Conservation (phyloP, 805 yeast genomes). For the Cyberlindnera misumaiensis region DNA sequence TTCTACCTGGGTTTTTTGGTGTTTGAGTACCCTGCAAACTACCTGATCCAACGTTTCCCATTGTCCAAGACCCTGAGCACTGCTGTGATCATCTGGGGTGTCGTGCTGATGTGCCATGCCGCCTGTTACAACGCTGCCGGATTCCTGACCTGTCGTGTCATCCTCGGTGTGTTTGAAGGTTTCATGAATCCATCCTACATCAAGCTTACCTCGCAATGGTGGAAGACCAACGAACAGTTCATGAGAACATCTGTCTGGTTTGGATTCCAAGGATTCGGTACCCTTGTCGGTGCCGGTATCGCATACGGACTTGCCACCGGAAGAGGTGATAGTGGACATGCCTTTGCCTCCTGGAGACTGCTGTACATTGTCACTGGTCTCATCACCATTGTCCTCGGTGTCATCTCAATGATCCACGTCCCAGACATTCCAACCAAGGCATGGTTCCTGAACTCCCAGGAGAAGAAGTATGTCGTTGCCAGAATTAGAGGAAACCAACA, state of each 20-base stretch:
- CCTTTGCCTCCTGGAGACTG: conserved; percentile 52
- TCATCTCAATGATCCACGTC: conserved; percentile 38
- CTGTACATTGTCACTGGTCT: conserved; percentile 54
- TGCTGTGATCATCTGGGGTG: conserved; percentile 56
- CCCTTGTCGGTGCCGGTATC: conserved; percentile 42
- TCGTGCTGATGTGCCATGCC: conserved; percentile 42
- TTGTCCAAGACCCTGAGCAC: conserved; percentile 43
- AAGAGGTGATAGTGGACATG: conserved; percentile 25
- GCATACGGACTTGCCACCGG: conserved; percentile 45
- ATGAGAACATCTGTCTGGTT: conserved; percentile 38
- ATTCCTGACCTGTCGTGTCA: conserved; percentile 39
- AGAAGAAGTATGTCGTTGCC: conserved; percentile 39
- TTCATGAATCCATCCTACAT: conserved; percentile 51
- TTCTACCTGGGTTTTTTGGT: conserved; percentile 59
- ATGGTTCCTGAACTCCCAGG: conserved; percentile 39
- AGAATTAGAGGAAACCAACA: conserved; percentile 47
- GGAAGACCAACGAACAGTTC: conserved; percentile 39
- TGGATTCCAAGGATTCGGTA: conserved; percentile 40
- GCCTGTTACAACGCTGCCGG: conserved; percentile 33
- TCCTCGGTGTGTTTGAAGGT: conserved; percentile 47
- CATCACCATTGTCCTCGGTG: conserved; percentile 47
- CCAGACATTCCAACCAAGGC: conserved; percentile 52
- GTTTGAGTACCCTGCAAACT: conserved; percentile 45
- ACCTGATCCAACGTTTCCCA: conserved; percentile 48
- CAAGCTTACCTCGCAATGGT: conserved; percentile 51